Evolutionary conservation across 129 eudicot genomes (phyloP), one percentile per base, ranked within the genome.

Genomic region (Gnaphalium uliginosum): DNA sequence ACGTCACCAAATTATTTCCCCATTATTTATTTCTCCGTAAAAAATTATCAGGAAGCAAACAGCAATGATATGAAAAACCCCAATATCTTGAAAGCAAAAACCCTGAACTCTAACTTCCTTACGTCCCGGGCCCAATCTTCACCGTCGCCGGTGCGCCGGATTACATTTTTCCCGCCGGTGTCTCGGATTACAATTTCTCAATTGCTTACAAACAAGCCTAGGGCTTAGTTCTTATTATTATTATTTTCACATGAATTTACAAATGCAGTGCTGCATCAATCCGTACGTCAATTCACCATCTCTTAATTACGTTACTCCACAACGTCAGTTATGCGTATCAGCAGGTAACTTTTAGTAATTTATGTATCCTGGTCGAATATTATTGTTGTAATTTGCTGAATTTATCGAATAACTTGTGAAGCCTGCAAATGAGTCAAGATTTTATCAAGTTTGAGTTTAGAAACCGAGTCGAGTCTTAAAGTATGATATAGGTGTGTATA

Each of bases 61-160:
- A 1, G 32, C 32, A 29, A 29, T 29, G 2, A 0, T 0, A 9
- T 41, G 48, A 43, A 43, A 43, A 43, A 43, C 51, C 51, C 51
- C 51, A 43, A 2, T 13, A 43, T 43, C 51, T 9, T 41, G 15
- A 41, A 43, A n/a, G 27, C 62, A 56, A 56, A 56, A 56, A 56
- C 62, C 26, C 62, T 6, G 26, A 23, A 56, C 17, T 8, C 4
- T 23, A 13, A 43, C 18, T 43, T 43, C 51, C 48, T 14, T 39
- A 35, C 21, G 25, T 27, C 21, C 41, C n/a, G 23, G 32, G 50
- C 64, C 65, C 37, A 3, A 29, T 56, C 74, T 53, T 11, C 6
- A 10, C 24, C 80, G 65, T 23, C 74, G 74, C 69, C 69, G 74
- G 74, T 35, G 32, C 8, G 35, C 46, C 74, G 67, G 65, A 76